Base-by-base conservation (phyloP, 768 basidiomycete genomes). In the Mycena amicta region DNA sequence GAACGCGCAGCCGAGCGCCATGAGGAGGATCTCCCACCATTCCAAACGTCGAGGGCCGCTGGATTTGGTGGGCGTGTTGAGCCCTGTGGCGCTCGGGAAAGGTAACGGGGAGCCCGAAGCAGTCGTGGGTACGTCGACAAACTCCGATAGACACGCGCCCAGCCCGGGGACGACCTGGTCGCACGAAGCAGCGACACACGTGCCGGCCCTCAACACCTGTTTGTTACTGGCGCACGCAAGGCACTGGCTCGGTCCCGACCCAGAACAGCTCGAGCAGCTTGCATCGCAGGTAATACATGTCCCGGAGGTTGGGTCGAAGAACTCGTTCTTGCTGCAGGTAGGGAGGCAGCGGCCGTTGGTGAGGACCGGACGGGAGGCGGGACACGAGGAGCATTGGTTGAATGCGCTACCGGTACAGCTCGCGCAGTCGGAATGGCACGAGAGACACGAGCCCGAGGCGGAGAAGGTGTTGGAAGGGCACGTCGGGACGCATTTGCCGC, bases 1-100 rank as follows among this genome's bases (percentile, higher is more conserved):
- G 72, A 93, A 89, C 23, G 87, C 86, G 66, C 88, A 89, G 5
- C 92, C 90, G 31, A 92, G 82, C 1, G 86, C 78, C 89, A 93
- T 92, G 54, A 93, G 81, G 50, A 93, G 76, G 61, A 93, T 92
- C 74, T 93, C 79, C 90, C 91, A 93, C 91, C 92, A 93, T 60
- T 75, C 74, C 16, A 92, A 74, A 26, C 76, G 77, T 23, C 67
- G 68, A 16, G 64, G 26, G 53, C 68, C 15, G 60, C 73, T 50
- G 18, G 12, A 27, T 5, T 43, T 13, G 11, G 62, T 60, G 29
- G 62, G 59, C 4, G 55, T n/a, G 53, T 52, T 71, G 58, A 90
- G 70, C 26, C 89, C 88, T 0, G 51, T 79, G 60, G 86, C 74
- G 25, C 81, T 74, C 20, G 88, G 87, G 26, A 86, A 73, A 0